phyloP scores from a whole-genome alignment of 2,329 filamentous ascomycete genomes.

The Mollisia scopiformis region DNA sequence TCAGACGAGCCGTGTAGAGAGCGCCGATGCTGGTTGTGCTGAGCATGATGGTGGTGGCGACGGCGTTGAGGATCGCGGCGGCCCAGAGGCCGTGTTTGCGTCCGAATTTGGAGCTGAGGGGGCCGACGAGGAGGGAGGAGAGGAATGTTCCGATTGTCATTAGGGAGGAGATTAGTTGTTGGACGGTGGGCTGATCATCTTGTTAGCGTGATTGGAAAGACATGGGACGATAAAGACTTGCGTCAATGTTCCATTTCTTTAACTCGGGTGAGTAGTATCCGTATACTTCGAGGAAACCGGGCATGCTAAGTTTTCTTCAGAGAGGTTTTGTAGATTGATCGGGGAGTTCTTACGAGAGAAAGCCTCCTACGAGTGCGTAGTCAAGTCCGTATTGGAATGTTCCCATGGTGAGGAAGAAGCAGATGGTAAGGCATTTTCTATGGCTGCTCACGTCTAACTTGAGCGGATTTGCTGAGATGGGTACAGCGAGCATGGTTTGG shows the following conservation, averaged over 20 bases:
- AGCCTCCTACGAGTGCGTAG: constrained; percentile 47
- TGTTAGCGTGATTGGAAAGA: neutral
- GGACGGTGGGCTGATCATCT: constrained; percentile 46
- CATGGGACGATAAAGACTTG: neutral
- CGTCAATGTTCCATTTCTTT: constrained; percentile 27
- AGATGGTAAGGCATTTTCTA: constrained; percentile 49
- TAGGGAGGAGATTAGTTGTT: constrained; percentile 53
- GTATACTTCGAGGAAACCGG: constrained; percentile 53
- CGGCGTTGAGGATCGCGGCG: constrained; percentile 46
- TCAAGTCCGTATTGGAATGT: constrained; percentile 57
- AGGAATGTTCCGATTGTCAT: constrained; percentile 53
- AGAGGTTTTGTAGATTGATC: neutral
- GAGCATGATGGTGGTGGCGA: constrained; percentile 48
- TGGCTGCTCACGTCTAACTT: constrained; percentile 30
- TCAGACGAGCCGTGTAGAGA: constrained; percentile 48
- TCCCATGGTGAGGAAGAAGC: constrained; percentile 48
- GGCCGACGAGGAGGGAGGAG: constrained; percentile 50
- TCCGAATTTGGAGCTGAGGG: constrained; percentile 51
- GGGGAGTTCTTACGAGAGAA: constrained; percentile 40
- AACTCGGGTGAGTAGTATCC: constrained; percentile 40
- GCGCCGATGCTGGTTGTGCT: constrained; percentile 42
- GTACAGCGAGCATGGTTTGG: constrained; percentile 3
- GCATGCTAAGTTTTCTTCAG: constrained; percentile 39
- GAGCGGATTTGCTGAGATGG: constrained; percentile 20
- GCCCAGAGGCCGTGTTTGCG: constrained; percentile 49